Base-by-base conservation (phyloP, 2,329 filamentous ascomycete genomes). In the Diaporthe batatas region DNA sequence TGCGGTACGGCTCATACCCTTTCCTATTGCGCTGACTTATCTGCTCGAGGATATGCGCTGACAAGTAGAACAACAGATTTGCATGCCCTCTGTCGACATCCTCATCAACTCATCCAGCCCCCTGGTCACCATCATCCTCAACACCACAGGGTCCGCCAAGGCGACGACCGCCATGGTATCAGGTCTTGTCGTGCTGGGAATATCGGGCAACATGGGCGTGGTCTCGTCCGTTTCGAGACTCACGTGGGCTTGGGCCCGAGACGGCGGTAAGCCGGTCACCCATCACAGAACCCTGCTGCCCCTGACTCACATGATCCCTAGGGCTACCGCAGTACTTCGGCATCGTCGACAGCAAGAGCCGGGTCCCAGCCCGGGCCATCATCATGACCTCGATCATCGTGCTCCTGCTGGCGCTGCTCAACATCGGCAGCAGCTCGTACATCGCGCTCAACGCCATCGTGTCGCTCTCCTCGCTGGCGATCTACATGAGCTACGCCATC, bases 201-300 rank as follows among this genome's bases (percentile, higher is more conserved):
- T 83, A 65, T 79, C 84, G 51, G 81, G 82, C 0, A 82, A 82
- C 47, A 82, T 85, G 65, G 83, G 82, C 42, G 80, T 81, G 47
- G 80, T 86, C 2, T 85, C 86, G 0, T 86, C 85, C 0, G 84
- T 84, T 0, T 85, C 85, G 0, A 83, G 86, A 3, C 76, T 87
- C 1, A 83, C 84, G 0, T 88, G 86, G 86, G 84, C 84, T 0
- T 88, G 86, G 79, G 83, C 86, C 16, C 78, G 83, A 6, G 86
- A 88, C 70, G 84, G 84, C 3, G 86, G 57, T 62, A 34, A 25
- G 36, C 42, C n/a, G 34, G 18, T 58, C 2, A 0, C 7, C 12
- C 12, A 6, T 18, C 12, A 18, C 6, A 0, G 11, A 2, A 2
- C 55, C 16, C 36, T 8, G 0, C 14, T 11, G 8, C 10, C 1